Percentiles rank a stretch among this genome's conserved stretches.
phyloP scores from a whole-genome alignment of 2,329 filamentous ascomycete genomes.

The Fusarium sp. region DNA sequence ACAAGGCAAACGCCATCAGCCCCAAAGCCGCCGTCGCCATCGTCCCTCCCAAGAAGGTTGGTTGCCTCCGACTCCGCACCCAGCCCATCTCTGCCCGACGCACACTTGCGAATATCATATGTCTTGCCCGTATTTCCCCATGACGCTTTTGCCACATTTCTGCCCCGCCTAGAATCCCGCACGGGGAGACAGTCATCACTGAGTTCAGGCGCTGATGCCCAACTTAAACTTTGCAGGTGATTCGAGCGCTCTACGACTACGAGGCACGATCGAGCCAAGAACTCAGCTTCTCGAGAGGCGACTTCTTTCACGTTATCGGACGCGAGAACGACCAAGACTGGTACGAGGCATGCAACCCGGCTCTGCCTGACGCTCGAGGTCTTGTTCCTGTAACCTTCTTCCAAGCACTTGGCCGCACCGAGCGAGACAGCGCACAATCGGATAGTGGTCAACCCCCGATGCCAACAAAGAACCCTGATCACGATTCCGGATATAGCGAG shows the following conservation, averaged over 20 bases:
- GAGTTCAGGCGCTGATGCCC: conserved; percentile 39
- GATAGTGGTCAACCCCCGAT: conserved; percentile 66
- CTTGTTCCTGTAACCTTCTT: conserved; percentile 96
- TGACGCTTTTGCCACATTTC: conserved; percentile 25
- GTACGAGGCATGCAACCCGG: conserved; percentile 99
- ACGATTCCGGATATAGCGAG: conserved; percentile 87
- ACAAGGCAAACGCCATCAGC: conserved; percentile 79
- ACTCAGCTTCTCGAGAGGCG: conserved; percentile 92
- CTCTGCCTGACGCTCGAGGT: conserved; percentile 87
- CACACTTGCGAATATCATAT: conserved; percentile 30
- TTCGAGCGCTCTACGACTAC: conserved; percentile 96
- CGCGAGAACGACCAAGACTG: conserved; percentile 95
- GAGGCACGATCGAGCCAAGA: conserved; percentile 83
- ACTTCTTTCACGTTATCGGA: conserved; percentile 98
- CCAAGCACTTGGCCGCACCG: conserved; percentile 91
- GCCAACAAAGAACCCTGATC: conserved; percentile 75
- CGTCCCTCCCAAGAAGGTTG: conserved; percentile 92
- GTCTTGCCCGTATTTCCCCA: conserved; percentile 27
- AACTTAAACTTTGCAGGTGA: conserved; percentile 75
- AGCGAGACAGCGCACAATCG: conserved; percentile 87
- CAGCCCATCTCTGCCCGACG: conserved; percentile 1
- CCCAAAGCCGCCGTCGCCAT: conserved; percentile 91
- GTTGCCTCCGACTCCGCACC: conserved; percentile 45
- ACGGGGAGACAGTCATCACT: conserved; percentile 23
- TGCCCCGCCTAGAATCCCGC: conserved; percentile 32